These are phyloP conservation scores for Leccinum rimulosum DNA, from an alignment of 768 basidiomycete genomes.

Conservation along the genomic window DNA sequence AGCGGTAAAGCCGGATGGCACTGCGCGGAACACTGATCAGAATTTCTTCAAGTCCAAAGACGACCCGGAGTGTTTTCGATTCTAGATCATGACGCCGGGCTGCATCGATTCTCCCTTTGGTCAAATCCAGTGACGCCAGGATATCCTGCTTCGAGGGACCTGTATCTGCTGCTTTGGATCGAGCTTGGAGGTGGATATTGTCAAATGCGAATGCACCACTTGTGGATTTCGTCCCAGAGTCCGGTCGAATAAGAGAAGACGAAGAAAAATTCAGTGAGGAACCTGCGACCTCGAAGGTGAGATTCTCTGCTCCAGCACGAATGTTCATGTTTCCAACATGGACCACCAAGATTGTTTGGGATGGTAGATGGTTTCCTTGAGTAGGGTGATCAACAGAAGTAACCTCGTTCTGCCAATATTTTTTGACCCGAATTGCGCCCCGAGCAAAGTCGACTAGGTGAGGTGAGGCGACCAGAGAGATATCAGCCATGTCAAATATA, in stretches of 20 bases:
- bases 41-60: conserved; percentile 44
- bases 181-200: conserved; percentile 57
- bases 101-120: conserved; percentile 43
- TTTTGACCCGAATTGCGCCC: conserved; percentile 50
- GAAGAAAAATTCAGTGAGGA: conserved; percentile 26
- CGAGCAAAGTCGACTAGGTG: conserved; percentile 60
- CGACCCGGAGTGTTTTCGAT: conserved; percentile 40
- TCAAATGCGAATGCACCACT: conserved; percentile 49
- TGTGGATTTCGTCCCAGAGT: conserved; percentile 37
- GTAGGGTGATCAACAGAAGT: not conserved
- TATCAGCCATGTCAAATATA: conserved; percentile 39
- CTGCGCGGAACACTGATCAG: conserved; percentile 73
- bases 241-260: conserved; percentile 17
- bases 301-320: conserved; percentile 69
- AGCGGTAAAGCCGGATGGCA: conserved; percentile 73
- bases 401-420: conserved; percentile 27
- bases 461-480: conserved; percentile 48
- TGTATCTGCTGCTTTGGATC: conserved; percentile 43
- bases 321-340: conserved; percentile 45
- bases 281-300: conserved; percentile 60
- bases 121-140: conserved; percentile 58
- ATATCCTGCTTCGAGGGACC: conserved; percentile 47
- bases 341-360: conserved; percentile 38
- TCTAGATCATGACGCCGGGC: conserved; percentile 47
- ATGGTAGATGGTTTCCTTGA: conserved; percentile 7